phyloP scores from a whole-genome alignment of 1,139 yeast genomes.

The Suhomyces choctaworum region DNA sequence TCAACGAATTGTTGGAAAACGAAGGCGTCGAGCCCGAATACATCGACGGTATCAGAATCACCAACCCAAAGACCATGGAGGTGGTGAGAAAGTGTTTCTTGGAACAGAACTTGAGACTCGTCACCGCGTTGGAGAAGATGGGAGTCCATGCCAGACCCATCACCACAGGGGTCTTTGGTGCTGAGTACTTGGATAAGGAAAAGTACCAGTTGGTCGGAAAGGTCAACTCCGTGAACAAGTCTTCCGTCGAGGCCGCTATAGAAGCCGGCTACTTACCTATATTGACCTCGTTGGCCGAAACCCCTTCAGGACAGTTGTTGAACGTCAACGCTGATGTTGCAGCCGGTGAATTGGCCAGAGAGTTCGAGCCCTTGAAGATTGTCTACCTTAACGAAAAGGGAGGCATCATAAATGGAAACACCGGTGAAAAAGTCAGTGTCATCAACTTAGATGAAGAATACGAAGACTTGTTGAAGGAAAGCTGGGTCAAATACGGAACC shows the following conservation, averaged over 20 bases:
- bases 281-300: slow-evolving; percentile 93
- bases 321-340: slow-evolving; percentile 99
- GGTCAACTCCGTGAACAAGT: slow-evolving; percentile 80
- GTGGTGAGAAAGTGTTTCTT: slow-evolving; percentile 94
- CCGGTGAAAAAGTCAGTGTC: slow-evolving; percentile 85
- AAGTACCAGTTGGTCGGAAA: slow-evolving; percentile 93
- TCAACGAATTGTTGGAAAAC: slow-evolving; percentile 86
- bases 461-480: slow-evolving; percentile 83
- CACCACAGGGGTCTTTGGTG: slow-evolving; percentile 96
- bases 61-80: slow-evolving; percentile 92
- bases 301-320: slow-evolving; percentile 92
- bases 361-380: slow-evolving; percentile 92
- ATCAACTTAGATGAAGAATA: slow-evolving; percentile 96
- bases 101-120: slow-evolving; percentile 91
- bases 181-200: slow-evolving; percentile 86
- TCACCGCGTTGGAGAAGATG: slow-evolving; percentile 91
- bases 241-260: slow-evolving; percentile 91
- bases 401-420: slow-evolving; percentile 89
- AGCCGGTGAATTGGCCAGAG: slow-evolving; percentile 96
- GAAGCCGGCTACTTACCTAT: slow-evolving; percentile 96
- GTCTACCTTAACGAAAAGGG: slow-evolving; percentile 97
- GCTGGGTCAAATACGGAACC: slow-evolving; percentile 99
- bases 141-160: slow-evolving; percentile 99
- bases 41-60: slow-evolving; percentile 94
- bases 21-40: slow-evolving; percentile 97